A percentile compares a stretch with the other conserved stretches of the same genome.
phyloP scores from a whole-genome alignment of 768 basidiomycete species.

The Sporobolomyces roseus region DNA sequence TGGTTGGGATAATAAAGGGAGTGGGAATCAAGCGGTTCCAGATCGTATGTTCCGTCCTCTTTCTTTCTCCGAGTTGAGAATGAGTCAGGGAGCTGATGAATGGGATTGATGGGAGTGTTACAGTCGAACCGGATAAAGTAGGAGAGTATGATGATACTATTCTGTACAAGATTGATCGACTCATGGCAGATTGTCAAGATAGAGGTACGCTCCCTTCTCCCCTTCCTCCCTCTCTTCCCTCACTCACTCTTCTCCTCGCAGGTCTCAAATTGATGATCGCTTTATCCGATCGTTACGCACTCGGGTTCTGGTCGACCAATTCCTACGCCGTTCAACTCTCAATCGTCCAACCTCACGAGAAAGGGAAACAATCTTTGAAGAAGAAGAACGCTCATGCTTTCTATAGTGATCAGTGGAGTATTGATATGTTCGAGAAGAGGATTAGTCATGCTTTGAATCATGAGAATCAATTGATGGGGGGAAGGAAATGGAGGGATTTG shows the following conservation, averaged over 20 bases:
- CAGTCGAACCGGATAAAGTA: constrained; percentile 41
- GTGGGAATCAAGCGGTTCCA: constrained; percentile 29
- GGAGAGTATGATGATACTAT: constrained; percentile 47
- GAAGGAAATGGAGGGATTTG: constrained; percentile 43
- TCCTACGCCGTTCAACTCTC: constrained; percentile 43
- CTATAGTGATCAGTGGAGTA: constrained; percentile 40
- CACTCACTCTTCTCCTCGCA: neutral
- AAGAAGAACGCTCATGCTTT: constrained; percentile 41
- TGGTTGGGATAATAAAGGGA: constrained; percentile 41
- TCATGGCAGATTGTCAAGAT: constrained; percentile 43
- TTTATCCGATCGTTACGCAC: constrained; percentile 45
- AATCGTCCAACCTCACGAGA: constrained; percentile 33
- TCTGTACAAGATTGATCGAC: constrained; percentile 44
- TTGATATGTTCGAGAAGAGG: constrained; percentile 40
- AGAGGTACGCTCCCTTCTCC: constrained; percentile 15
- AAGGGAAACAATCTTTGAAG: constrained; percentile 37
- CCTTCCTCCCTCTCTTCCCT: neutral
- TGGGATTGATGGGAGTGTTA: neutral
- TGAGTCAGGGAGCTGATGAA: neutral
- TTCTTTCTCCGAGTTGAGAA: neutral
- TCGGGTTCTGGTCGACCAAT: constrained; percentile 47
- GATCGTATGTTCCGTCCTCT: constrained; percentile 22
- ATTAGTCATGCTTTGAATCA: constrained; percentile 43
- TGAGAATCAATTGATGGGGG: constrained; percentile 40
- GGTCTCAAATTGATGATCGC: constrained; percentile 46